Evolutionary conservation across 1,139 yeast species (phyloP), one percentile per base, ranked within the genome.

Genomic region (Candida labiduridarum): DNA sequence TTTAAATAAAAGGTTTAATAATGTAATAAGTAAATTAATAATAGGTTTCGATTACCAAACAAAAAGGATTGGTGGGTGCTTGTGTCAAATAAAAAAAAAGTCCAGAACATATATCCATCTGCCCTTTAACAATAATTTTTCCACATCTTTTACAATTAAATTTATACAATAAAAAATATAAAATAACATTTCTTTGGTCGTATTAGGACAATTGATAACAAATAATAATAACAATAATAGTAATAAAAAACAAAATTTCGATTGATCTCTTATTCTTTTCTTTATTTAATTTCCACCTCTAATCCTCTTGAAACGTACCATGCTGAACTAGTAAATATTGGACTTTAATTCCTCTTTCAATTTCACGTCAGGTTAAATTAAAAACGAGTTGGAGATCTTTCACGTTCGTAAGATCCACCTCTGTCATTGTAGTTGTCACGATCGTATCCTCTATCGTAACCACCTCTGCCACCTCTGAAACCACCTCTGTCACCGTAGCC

Each of bases 331-430:
- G 25, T 36, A 36, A 36, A 18, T 12, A 22, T 22, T 22, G 25
- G 25, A 22, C n/a, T n/a, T n/a, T n/a, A n/a, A n/a, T n/a, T n/a
- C n/a, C n/a, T n/a, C n/a, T n/a, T n/a, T n/a, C n/a, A n/a, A n/a
- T n/a, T n/a, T n/a, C 11, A 25, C 7, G 5, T 25, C 14, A 19
- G 12, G 14, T 16, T 8, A 30, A 11, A 29, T 60, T 69, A 73
- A 59, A 71, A 74, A 65, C 78, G 73, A 51, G 76, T 70, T 63
- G 78, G 79, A 51, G 78, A 74, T 72, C 81, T 75, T 69, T 76
- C 81, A 64, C 81, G 74, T 55, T 65, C 68, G 63, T 73, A 75
- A 33, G 77, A 70, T 22, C 53, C 53, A 56, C 68, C 77, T 51
- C 66, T 45, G 71, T 72, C 50, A 59, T 78, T 70, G 41, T 45